Evolutionary conservation across 1,284 basidiomycete genomes (phyloP).

Genomic region (Cerioporus squamosus): DNA sequence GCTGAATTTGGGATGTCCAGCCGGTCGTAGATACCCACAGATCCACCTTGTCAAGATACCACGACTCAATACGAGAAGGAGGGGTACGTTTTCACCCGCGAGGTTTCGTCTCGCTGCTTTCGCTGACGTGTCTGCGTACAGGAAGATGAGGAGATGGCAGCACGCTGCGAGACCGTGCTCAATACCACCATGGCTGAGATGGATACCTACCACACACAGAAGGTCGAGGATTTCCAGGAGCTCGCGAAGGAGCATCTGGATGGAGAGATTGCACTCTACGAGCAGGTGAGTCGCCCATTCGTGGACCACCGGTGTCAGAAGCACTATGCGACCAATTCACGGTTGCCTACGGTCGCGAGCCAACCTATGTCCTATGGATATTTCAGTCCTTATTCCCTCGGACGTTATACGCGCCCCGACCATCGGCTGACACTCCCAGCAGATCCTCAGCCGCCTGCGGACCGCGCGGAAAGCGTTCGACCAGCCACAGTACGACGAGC

Average conservation of each 20-base stretch:
- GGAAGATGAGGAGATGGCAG: conserved; percentile 67
- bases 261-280: conserved; percentile 75
- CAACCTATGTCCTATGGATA: no score
- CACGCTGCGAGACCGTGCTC: conserved; percentile 84
- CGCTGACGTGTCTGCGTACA: conserved; percentile 27
- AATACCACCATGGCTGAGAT: conserved; percentile 90
- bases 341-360: no score
- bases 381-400: neutral
- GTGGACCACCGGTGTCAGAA: no score
- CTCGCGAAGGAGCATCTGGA: conserved; percentile 73
- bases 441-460: conserved; percentile 62
- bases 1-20: conserved; percentile 37
- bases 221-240: conserved; percentile 66
- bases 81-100: conserved; percentile 36
- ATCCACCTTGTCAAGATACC: conserved; percentile 67
- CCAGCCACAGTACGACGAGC: conserved; percentile 47
- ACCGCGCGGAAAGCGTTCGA: conserved; percentile 58
- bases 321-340: no score
- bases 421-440: neutral
- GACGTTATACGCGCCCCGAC: neutral
- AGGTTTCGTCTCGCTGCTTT: conserved; percentile 10
- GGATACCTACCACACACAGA: conserved; percentile 78
- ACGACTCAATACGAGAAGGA: conserved; percentile 48
- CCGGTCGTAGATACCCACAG: conserved; percentile 74
- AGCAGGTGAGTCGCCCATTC: conserved; percentile 50